Evolutionary conservation across 2,329 filamentous ascomycete species (phyloP), one percentile per base, ranked within the genome.

Genomic region (Elsinoe arachidis): DNA sequence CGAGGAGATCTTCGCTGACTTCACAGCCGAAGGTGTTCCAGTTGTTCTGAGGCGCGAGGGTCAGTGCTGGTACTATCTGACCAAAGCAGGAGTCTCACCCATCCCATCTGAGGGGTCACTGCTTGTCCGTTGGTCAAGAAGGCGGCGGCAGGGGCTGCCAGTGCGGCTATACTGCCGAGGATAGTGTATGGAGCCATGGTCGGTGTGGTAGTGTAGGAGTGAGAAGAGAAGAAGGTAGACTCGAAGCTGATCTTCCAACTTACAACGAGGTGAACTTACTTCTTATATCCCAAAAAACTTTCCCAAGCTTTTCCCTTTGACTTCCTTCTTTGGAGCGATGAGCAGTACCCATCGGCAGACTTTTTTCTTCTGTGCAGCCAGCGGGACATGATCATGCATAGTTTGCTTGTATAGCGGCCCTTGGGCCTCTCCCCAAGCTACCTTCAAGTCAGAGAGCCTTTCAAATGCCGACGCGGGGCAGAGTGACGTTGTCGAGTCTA

Each of bases 21-120:
- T 78, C 68, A 63, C 78, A 79, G 6, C 67, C 72, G 59, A 78
- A 75, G 4, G 75, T 73, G 59, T 76, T 77, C 73, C 73, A 74
- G 23, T 69, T 70, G 62, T 73, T 70, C 71, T 60, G 23, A 6
- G 1, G 26, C 26, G 26, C 5, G 26, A 17, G 23, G 47, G 46
- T 35, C 12, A 52, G 37, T 33, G 33, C 5, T 41, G 2, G 10
- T n/a, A 30, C 5, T 30, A 30, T 7, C 11, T 65, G 9, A n/a
- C 9, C n/a, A 7, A 11, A 10, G n/a, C 33, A 33, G 9, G 15
- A 46, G 17, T 10, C 68, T 67, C 56, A 70, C 63, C 70, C 69
- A 73, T 19, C 70, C 70, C 70, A 72, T 71, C 57, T 71, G 69
- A 3, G 70, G 70, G 2, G 67, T 66, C 37, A 70, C 59, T 19